These are phyloP conservation scores for Wickerhamiella galacta DNA, from an alignment of 805 yeast genomes.

Conservation along the genomic window DNA sequence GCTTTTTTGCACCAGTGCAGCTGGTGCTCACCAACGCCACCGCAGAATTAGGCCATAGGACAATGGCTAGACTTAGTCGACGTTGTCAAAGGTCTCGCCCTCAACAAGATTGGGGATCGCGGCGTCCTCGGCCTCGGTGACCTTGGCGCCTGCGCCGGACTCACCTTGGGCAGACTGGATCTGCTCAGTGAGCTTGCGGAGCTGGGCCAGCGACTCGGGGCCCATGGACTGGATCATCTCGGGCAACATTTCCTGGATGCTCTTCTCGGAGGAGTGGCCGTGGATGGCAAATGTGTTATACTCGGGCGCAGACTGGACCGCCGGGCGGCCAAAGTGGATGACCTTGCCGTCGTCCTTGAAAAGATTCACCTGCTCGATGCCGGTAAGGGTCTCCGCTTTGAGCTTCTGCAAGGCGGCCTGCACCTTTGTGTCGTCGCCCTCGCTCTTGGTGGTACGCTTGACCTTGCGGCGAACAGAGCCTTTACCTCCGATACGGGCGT, in stretches of 20 bases:
- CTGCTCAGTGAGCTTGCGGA: constrained; percentile 80
- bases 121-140: constrained; percentile 31
- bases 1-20: constrained; percentile 3
- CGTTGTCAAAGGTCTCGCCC: constrained; percentile 73
- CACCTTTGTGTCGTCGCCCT: constrained; percentile 69
- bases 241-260: constrained; percentile 82
- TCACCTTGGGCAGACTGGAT: constrained; percentile 45
- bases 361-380: constrained; percentile 93
- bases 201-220: constrained; percentile 80
- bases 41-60: no score
- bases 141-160: constrained; percentile 30
- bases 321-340: constrained; percentile 88
- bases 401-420: constrained; percentile 78
- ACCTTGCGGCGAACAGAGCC: constrained; percentile 76
- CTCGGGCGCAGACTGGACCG: constrained; percentile 83
- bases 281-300: constrained; percentile 87
- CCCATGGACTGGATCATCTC: constrained; percentile 91
- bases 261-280: constrained; percentile 89
- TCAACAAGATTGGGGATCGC: constrained; percentile 60
- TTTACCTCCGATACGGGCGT: constrained; percentile 52
- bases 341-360: constrained; percentile 94
- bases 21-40: no score
- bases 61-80: constrained; percentile 27
- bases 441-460: constrained; percentile 46
- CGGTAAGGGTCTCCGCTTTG: constrained; percentile 74